Evolutionary conservation across 2,329 filamentous ascomycete genomes (phyloP), one percentile per base, ranked within the genome.

Genomic region (Teratosphaeriaceae sp.): DNA sequence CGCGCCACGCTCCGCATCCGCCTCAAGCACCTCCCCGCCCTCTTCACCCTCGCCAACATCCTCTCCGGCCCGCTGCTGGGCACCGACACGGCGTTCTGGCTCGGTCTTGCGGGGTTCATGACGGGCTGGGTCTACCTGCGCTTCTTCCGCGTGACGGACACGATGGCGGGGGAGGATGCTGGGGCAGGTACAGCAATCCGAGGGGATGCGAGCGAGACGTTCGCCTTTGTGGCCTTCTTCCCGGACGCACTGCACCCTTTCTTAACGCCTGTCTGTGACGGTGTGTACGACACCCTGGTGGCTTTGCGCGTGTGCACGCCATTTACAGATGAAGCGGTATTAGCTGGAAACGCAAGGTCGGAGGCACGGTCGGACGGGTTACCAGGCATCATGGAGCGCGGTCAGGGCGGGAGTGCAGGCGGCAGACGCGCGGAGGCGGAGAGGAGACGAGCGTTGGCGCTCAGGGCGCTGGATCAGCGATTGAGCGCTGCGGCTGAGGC

Each of bases 151-250:
- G n/a, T 77, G 73, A 46, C 65, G 74, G 59, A 60, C n/a, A n/a
- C n/a, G 23, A 51, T 61, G n/a, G 43, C 51, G 4, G 73, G 73
- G 1, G 69, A 73, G 2, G 70, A 71, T 3, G 56, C 58, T 6
- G 72, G 72, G 38, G 71, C 73, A 40, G 66, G 61, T 4, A 63
- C 67, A 6, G 68, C 71, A 7, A 78, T 94, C 54, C 85, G 83
- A 51, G 92, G 92, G 49, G 92, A 98, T 64, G 87, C 92, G 26
- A 94, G 86, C 65, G 92, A 98, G 66, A 95, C 89, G 0, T 98
- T 98, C 62, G 85, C 89, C 6, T 94, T 98, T 63, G 84, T 88
- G 51, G 88, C 92, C 57, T 95, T 98, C 72, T 97, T 97, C 69
- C 92, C 92, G 0, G 85, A 84, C 38, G 79, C 83, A 2, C 70